Evolutionary conservation across 164 flowering plant species (phyloP).

Genomic region (Chimonanthus praecox): DNA sequence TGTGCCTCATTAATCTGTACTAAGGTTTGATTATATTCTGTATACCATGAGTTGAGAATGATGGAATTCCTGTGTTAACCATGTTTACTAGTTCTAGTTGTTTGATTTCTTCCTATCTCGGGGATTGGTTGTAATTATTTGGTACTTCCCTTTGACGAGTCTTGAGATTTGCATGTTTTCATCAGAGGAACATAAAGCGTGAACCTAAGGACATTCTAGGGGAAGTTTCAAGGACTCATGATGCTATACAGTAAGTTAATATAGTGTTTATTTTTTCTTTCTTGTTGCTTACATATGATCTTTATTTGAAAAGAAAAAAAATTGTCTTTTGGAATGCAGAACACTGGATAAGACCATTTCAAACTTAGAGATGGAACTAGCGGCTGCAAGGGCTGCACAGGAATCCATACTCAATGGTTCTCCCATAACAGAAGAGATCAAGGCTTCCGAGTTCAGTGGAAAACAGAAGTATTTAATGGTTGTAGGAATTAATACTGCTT

Average conservation of each 20-base stretch:
- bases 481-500: conserved; percentile 89
- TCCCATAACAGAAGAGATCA: conserved; percentile 47
- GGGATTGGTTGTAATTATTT: neutral
- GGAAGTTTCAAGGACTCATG: conserved; percentile 67
- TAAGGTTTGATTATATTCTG: neutral
- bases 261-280: neutral
- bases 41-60: neutral
- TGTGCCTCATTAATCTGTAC: neutral
- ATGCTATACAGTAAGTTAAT: conserved; percentile 71
- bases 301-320: neutral
- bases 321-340: conserved; percentile 33
- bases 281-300: neutral
- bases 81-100: neutral
- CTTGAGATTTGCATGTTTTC: neutral
- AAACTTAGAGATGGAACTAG: conserved; percentile 88
- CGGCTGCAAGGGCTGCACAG: conserved; percentile 88
- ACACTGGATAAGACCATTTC: conserved; percentile 86
- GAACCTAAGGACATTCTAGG: conserved; percentile 48
- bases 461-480: conserved; percentile 83
- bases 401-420: conserved; percentile 75
- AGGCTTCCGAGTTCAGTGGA: conserved; percentile 27
- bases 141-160: neutral
- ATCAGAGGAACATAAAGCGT: conserved; percentile 34
- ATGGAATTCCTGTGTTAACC: neutral
- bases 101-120: neutral